These are phyloP conservation scores for Massariosphaeria phaeospora DNA, from an alignment of 495 filamentous ascomycete species.

Conservation along the genomic window DNA sequence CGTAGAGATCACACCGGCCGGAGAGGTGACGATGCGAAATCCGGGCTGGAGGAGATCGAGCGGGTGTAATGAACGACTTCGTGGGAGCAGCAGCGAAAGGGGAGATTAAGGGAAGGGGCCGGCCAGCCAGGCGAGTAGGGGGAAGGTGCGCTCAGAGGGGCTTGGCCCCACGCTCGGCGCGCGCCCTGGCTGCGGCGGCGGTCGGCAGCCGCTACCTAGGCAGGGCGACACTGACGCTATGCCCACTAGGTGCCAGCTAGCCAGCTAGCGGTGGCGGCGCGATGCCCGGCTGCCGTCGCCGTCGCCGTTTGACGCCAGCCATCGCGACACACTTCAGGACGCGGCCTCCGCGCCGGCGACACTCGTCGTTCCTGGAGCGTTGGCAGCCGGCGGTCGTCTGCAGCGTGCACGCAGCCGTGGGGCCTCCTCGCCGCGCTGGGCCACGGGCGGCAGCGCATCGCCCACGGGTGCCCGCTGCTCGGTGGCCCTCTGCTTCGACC, in stretches of 20 bases:
- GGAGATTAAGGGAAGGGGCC: conserved; percentile 4
- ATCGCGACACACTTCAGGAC: no score
- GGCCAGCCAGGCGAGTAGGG: neutral
- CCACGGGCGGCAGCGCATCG: no score
- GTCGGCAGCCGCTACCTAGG: no score
- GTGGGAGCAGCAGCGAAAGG: conserved; percentile 8
- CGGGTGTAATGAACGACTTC: conserved; percentile 27
- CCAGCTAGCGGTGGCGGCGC: neutral
- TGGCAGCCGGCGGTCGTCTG: no score
- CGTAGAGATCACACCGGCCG: conserved; percentile 32
- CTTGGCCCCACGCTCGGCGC: neutral
- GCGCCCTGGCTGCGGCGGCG: neutral
- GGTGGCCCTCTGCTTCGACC: no score
- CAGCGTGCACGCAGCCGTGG: no score
- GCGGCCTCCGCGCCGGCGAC: conserved; percentile 10
- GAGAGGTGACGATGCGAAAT: conserved; percentile 30
- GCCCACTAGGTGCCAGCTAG: no score
- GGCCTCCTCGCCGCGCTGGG: no score
- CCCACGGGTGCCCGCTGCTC: no score
- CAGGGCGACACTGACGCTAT: no score
- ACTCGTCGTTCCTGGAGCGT: conserved; percentile 20
- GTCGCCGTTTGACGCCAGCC: neutral
- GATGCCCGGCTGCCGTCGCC: neutral
- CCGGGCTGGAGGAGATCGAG: conserved; percentile 21
- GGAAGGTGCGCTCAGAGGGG: no score